Conservation (phyloP, 345 rosid species). For the Camelina neglecta region DNA sequence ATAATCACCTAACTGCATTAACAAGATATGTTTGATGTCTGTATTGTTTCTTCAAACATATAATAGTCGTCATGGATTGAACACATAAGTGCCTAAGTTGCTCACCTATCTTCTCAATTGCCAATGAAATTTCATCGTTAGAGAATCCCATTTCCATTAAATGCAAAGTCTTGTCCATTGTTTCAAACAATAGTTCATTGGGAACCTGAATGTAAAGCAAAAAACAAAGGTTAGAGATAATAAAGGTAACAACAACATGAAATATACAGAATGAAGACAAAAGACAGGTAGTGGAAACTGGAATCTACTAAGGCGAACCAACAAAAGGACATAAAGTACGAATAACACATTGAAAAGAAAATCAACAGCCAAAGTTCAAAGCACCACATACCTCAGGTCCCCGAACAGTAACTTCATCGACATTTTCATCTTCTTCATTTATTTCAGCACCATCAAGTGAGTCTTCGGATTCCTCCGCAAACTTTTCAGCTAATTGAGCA, state of each 20-base stretch:
- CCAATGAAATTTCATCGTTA: slow-evolving; percentile 79
- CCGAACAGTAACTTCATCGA: slow-evolving; percentile 27
- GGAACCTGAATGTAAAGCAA: slow-evolving; percentile 41
- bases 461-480: slow-evolving; percentile 51
- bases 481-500: slow-evolving; percentile 72
- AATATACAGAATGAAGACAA: slow-evolving; percentile 5
- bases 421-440: slow-evolving; percentile 37
- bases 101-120: slow-evolving; percentile 84
- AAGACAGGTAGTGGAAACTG: slow-evolving; percentile 11
- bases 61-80: neutral
- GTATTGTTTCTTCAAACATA: slow-evolving; percentile 20
- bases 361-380: slow-evolving; percentile 6
- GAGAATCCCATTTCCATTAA: slow-evolving; percentile 96
- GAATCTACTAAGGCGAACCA: neutral
- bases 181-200: slow-evolving; percentile 70
- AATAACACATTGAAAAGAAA: slow-evolving; percentile 13
- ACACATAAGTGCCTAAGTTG: slow-evolving; percentile 24
- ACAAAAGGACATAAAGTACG: slow-evolving; percentile 8
- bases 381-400: slow-evolving; percentile 53
- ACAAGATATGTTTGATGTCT: slow-evolving; percentile 11
- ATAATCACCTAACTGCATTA: slow-evolving; percentile 17
- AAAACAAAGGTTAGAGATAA: slow-evolving; percentile 25
- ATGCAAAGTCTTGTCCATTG: slow-evolving; percentile 81
- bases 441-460: slow-evolving; percentile 40
- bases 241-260: slow-evolving; percentile 1